Evolutionary conservation across 148 eudicot species (phyloP), one percentile per base, ranked within the genome.

Genomic region (Dysphania ambrosioides): DNA sequence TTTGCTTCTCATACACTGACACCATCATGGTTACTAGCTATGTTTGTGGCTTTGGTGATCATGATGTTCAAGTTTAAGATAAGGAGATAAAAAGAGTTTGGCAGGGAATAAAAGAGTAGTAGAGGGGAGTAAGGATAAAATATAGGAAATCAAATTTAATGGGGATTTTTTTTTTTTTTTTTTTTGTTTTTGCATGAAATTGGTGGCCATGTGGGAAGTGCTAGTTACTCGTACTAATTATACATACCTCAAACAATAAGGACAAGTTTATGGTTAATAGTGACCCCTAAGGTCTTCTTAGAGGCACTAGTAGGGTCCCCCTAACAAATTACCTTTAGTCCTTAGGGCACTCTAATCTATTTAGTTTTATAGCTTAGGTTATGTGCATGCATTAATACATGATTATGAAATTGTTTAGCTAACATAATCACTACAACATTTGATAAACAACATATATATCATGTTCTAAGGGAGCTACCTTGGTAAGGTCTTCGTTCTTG

Each of bases 181-280:
- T 24, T 53, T 31, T 26, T 36, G 27, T 51, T 18, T 30, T 34
- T 55, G 40, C 32, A 15, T n/a, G 47, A 71, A 58, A 58, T 38
- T n/a, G 38, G 72, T 75, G 53, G 74, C 75, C 86, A 86, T 86
- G 85, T 86, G 86, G 77, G 80, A 75, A n/a, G 73, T n/a, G n/a
- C n/a, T n/a, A n/a, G n/a, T n/a, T n/a, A n/a, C n/a, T n/a, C n/a
- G n/a, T n/a, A 66, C 56, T 67, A 55, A 29, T 21, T 40, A 32
- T 24, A 26, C 73, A 26, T 75, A 42, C 69, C 71, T 64, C 59
- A 51, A 49, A 70, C 10, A 12, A 19, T 12, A 41, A 75, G 64
- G 65, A 69, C 71, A 71, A 75, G 23, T 62, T 42, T 58, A 41
- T 29, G 36, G 51, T 65, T 72, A 59, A 27, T 72, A 72, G 74